Evolutionary conservation across 2,329 filamentous ascomycete genomes (phyloP).

Genomic region (Colletotrichum sojae): DNA sequence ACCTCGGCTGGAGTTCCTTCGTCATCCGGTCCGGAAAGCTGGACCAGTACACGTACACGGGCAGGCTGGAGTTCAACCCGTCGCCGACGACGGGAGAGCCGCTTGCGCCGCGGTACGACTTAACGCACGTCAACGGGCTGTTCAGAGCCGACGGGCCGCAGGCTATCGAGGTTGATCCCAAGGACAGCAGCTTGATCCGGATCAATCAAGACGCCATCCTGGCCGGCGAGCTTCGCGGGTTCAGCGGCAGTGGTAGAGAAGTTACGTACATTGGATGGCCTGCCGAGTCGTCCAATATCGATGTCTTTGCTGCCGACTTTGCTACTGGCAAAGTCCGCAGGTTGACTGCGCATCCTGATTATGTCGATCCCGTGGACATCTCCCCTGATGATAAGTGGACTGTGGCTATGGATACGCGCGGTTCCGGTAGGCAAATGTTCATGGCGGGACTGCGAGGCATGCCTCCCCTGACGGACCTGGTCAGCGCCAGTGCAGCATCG

Average conservation of each 20-base stretch:
- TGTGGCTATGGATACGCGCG: constrained; percentile 57
- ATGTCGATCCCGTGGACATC: constrained; percentile 55
- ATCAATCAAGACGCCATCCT: constrained; percentile 49
- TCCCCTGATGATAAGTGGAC: constrained; percentile 56
- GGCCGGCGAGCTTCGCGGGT: constrained; percentile 59
- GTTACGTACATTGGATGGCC: constrained; percentile 54
- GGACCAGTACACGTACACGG: constrained; percentile 47
- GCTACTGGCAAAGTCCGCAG: constrained; percentile 53
- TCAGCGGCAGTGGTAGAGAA: constrained; percentile 54
- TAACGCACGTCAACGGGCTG: constrained; percentile 52
- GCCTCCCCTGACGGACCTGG: constrained; percentile 53
- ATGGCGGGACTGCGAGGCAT: constrained; percentile 52
- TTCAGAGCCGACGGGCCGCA: constrained; percentile 41
- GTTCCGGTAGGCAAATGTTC: constrained; percentile 54
- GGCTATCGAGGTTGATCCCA: constrained; percentile 8
- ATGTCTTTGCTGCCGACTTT: constrained; percentile 55
- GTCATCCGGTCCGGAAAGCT: constrained; percentile 40
- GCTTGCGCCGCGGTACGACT: constrained; percentile 51
- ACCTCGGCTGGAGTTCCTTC: constrained; percentile 56
- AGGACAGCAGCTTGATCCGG: constrained; percentile 42
- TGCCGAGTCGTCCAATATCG: constrained; percentile 57
- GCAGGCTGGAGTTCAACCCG: constrained; percentile 54
- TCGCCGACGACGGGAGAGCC: constrained; percentile 47
- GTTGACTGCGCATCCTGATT: constrained; percentile 56
- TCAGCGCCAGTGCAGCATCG: constrained; percentile 47